Evolutionary conservation across 2,329 filamentous ascomycete species (phyloP).

Genomic region (Stagonosporopsis tanaceti): DNA sequence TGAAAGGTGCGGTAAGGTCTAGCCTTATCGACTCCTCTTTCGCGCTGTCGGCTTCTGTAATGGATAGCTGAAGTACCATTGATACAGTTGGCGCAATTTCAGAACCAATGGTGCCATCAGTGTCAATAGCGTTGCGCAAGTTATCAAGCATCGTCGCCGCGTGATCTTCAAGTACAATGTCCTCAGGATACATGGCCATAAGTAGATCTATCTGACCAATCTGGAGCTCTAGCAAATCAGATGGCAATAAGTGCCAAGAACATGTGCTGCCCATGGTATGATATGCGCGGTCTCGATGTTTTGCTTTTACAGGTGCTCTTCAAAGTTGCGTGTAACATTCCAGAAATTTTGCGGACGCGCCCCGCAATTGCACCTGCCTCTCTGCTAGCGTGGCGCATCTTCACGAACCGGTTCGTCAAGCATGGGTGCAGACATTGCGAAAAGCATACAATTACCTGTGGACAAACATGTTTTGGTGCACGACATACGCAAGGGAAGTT

Average conservation of each 20-base stretch:
- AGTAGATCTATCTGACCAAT: conserved; percentile 41
- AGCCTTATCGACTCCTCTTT: conserved; percentile 19
- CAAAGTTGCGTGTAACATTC: not conserved
- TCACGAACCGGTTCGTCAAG: not conserved
- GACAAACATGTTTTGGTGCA: not conserved
- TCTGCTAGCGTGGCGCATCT: conserved; percentile 9
- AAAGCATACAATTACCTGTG: not conserved
- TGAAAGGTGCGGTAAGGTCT: conserved; percentile 33
- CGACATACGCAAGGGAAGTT: not conserved
- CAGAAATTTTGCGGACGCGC: conserved; percentile 6
- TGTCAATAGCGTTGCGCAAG: conserved; percentile 16
- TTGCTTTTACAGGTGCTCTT: not conserved
- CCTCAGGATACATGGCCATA: conserved; percentile 40
- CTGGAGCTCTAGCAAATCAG: conserved; percentile 37
- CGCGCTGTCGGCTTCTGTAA: conserved; percentile 4
- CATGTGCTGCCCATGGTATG: conserved; percentile 1
- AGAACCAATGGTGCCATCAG: not conserved
- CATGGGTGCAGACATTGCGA: not conserved
- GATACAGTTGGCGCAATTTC: conserved; percentile 20
- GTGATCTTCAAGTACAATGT: conserved; percentile 23
- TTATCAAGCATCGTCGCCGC: conserved; percentile 19
- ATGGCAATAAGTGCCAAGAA: conserved; percentile 31
- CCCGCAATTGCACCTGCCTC: conserved; percentile 9
- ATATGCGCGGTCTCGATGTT: not conserved
- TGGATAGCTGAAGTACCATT: conserved; percentile 20